A percentile compares a stretch with the other conserved stretches of the same genome.
Evolutionary conservation across 2,329 filamentous ascomycete genomes (phyloP).

Genomic region (Hymenoscyphus linearis): DNA sequence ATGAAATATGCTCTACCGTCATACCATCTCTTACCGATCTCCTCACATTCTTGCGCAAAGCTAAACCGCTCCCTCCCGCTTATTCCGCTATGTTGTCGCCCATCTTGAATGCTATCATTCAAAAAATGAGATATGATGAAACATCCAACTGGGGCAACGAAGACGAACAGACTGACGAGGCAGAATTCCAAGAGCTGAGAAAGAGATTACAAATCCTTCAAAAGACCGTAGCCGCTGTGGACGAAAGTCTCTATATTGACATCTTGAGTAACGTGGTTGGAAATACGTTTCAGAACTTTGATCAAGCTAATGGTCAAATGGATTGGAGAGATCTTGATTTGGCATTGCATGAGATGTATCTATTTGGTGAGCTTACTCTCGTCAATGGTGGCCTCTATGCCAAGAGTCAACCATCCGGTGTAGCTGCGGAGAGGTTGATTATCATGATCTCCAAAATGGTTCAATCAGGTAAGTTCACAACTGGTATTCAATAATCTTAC

Average conservation of each 20-base stretch:
- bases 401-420: slow-evolving; percentile 75
- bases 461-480: slow-evolving; percentile 63
- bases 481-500: slow-evolving; percentile 5
- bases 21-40: slow-evolving; percentile 91
- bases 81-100: slow-evolving; percentile 81
- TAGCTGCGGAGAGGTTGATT: slow-evolving; percentile 74
- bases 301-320: slow-evolving; percentile 66
- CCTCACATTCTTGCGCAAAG: slow-evolving; percentile 81
- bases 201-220: slow-evolving; percentile 87
- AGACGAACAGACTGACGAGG: slow-evolving; percentile 92
- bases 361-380: slow-evolving; percentile 92
- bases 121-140: slow-evolving; percentile 97
- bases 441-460: slow-evolving; percentile 97
- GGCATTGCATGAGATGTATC: slow-evolving; percentile 88
- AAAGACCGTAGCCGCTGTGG: slow-evolving; percentile 84
- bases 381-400: slow-evolving; percentile 79
- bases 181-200: slow-evolving; percentile 91
- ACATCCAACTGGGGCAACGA: slow-evolving; percentile 90
- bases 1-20: slow-evolving; percentile 94
- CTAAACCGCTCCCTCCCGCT: slow-evolving; percentile 64
- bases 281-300: slow-evolving; percentile 76
- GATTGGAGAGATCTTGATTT: slow-evolving; percentile 96
- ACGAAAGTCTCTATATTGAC: slow-evolving; percentile 83
- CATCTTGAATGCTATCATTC: slow-evolving; percentile 85
- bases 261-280: slow-evolving; percentile 84